Evolutionary conservation across 164 flowering plant genomes (phyloP), one percentile per base, ranked within the genome.

Genomic region (Protea cynaroides): DNA sequence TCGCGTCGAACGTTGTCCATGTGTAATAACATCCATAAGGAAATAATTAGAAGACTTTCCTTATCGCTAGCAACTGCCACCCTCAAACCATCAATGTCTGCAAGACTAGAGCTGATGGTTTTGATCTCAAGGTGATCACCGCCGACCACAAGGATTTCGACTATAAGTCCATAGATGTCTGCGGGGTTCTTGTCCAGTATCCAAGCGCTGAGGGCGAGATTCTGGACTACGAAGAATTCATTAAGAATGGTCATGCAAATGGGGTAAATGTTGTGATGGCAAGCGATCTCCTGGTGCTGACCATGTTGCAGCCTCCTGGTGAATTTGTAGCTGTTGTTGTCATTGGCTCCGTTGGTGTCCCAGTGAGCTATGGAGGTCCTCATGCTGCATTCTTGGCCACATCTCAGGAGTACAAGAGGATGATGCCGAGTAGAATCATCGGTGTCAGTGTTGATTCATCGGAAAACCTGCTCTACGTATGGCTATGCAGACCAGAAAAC

Each of bases 401-500:
- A 0, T 91, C 99, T 1, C 96, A 89, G 71, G 97, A 91, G 82
- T 91, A 94, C 69, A 94, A 89, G 83, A 82, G 99, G 80, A 72
- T 94, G 99, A 94, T 94, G 96, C 99, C 99, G 0, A 97, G 99
- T 62, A 82, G 99, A 71, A 89, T 91, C 61, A 89, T 94, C 64
- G 99, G 99, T 52, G 84, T 94, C 9, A 94, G 97, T 72, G 94
- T 91, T 60, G 99, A 94, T 81, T 83, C 97, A n/a, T 75, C 0
- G 99, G 99, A 34, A 94, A 89, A 77, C 85, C 85, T 23, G 99
- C 96, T 19, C 72, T 94, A 19, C 89, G 99, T 52, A 89, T 94
- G 99, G 99, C 99, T 0, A 94, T 94, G 99, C 99, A 94, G 75
- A 94, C 97, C 0, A 81, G 99, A 71, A 97, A 94, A 81, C 99